Conservation (phyloP, 306 rosid species). For the Sesbania bispinosa region DNA sequence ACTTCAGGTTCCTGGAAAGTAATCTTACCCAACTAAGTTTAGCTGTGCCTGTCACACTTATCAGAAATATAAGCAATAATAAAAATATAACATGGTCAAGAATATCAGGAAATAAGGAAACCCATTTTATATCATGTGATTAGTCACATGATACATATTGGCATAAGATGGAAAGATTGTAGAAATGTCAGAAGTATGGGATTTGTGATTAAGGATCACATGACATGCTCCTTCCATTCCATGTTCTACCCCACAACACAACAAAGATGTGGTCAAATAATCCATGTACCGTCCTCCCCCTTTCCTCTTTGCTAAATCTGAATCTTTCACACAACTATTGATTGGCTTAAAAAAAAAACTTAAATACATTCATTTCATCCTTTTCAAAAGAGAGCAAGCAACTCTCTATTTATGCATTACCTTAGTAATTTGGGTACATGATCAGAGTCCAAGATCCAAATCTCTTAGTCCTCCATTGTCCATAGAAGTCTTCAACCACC, state of each 20-base stretch:
- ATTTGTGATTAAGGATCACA: constrained; percentile 55
- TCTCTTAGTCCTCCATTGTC: not conserved
- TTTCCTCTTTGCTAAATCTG: constrained; percentile 30
- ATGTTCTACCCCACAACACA: constrained; percentile 39
- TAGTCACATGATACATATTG: constrained; percentile 50
- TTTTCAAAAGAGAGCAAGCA: not conserved
- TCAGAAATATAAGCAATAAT: constrained; percentile 17
- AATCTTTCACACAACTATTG: constrained; percentile 28
- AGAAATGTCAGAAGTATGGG: constrained; percentile 43
- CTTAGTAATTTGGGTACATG: not conserved
- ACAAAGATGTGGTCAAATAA: constrained; percentile 35
- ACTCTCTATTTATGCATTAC: constrained; percentile 19
- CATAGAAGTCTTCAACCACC: constrained; percentile 16
- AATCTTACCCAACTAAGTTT: constrained; percentile 49
- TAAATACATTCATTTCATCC: constrained; percentile 10
- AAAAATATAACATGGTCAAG: constrained; percentile 23
- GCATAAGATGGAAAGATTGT: constrained; percentile 37
- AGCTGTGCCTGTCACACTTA: constrained; percentile 46
- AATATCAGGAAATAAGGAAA: constrained; percentile 26
- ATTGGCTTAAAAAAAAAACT: constrained; percentile 6
- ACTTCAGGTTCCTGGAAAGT: constrained; percentile 29
- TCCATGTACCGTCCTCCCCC: constrained; percentile 20
- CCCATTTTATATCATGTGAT: constrained; percentile 56
- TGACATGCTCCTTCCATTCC: constrained; percentile 59
- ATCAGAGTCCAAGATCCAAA: not conserved